Evolutionary conservation across 371 early-diverging fungal genomes (phyloP), one percentile per base, ranked within the genome.

Genomic region (Rhizopus delemar): DNA sequence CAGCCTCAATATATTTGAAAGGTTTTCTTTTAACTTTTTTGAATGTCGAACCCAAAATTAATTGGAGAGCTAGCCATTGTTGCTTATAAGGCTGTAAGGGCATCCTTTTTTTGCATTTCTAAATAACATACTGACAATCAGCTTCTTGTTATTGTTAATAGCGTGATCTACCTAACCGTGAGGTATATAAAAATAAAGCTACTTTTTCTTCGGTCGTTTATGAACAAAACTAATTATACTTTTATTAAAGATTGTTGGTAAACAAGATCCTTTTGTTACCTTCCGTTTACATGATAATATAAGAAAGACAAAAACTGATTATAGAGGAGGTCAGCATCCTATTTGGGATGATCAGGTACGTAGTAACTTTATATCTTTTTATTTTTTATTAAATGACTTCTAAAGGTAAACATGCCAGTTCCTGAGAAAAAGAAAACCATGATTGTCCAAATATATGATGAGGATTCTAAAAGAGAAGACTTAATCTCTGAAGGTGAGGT

Each of bases 401-500:
- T 28, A 12, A 43, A 79, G 80, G 77, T 80, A 9, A 75, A 68
- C 38, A 41, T 80, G 5, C 71, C 74, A 3, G 74, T 80, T 8
- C 74, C 75, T n/a, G 70, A 66, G 41, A 71, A 69, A 15, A 77
- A 77, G 51, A 73, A 61, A 32, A 69, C 50, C n/a, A 66, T 80
- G 43, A 53, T 63, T 28, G 69, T 77, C 38, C 80, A 80, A 46
- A 51, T 80, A 0, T 80, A 63, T 60, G 80, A 80, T 59, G 80
- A 80, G 31, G 80, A 80, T 50, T 56, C 64, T 3, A 63, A 77
- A 45, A 81, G 78, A 57, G 77, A 82, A 59, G 86, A 86, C 52
- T 64, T 84, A 36, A 89, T 90, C 51, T 86, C 86, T 31, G 85
- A 86, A 51, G 77, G 84, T 46, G 77, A 82, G 8, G 68, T 90